Evolutionary conservation across 2,329 filamentous ascomycete genomes (phyloP), one percentile per base, ranked within the genome.

Genomic region (Diatrype stigma): DNA sequence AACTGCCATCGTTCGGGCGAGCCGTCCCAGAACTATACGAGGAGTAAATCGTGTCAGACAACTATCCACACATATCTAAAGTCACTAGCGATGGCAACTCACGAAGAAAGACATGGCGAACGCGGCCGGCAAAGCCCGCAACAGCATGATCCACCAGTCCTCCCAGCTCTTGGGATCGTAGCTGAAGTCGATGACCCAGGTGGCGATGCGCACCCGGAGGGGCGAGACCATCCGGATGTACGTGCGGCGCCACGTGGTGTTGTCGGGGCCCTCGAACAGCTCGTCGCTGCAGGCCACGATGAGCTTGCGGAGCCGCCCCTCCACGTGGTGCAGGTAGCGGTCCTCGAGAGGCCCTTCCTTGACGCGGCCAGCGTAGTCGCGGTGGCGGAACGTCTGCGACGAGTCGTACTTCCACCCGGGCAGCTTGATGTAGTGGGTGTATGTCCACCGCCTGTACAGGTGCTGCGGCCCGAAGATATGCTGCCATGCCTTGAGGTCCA

Each of bases 241-340:
- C 6, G 55, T 60, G 11, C 55, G 48, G 7, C 48, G 51, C 55
- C 57, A 60, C 2, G 58, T 60, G 11, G 51, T 45, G 21, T 37
- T 54, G 12, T 51, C 37, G 2, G 32, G 23, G 6, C 22, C 42
- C 21, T 46, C 32, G 21, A 44, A 56, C 26, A 60, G 51, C 3
- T 53, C 53, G n/a, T 60, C 52, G 12, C 53, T 55, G 38, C 22
- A 49, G 17, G 49, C 35, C 2, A 60, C 53, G 21, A 56, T 51
- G 11, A 60, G 48, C 47, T 59, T 57, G 10, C 55, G 51, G 2
- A 57, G 46, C 8, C 47, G 30, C 8, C 58, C 58, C 23, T 53
- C 48, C 2, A 34, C 6, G 38, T 53, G 56, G 46, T 56, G 51
- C 11, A 60, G 19, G 47, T 58, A 59, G 6, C 55, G 50, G 21